Evolutionary conservation across 371 early-diverging fungal species (phyloP), one percentile per base, ranked within the genome.

Genomic region (Entomophthora muscae): DNA sequence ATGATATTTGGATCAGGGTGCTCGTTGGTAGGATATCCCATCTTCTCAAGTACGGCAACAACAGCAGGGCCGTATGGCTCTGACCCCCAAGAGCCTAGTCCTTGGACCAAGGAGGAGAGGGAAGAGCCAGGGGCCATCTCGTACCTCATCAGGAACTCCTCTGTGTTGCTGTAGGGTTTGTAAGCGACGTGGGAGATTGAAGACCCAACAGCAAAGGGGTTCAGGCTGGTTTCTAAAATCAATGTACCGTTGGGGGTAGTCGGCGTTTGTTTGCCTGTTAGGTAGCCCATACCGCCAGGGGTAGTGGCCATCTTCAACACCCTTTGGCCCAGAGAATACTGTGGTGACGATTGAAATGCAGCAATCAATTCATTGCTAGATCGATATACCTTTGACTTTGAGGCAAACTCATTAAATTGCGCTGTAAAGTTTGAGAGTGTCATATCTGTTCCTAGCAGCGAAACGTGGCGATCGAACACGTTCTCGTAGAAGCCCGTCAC

Each of bases 111-210:
- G 3, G 52, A 51, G 1, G 28, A 21, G n/a, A 63, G 54, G 1
- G 54, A 24, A 52, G 27, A 30, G 21, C 63, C 63, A 3, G 63
- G 29, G 7, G 33, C 55, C 5, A 64, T 2, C 51, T 64, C 57
- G 53, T 65, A 74, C 2, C 71, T 63, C 82, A 82, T 82, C 21
- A 82, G 66, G 64, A 80, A 82, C 31, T 82, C 82, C 0, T 72
- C 64, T 0, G 76, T 67, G 30, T 66, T 53, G 13, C 66, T 66
- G 61, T 76, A 78, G 21, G 66, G 63, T 1, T 31, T 24, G 56
- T 70, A 70, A 62, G 76, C 76, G 0, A 78, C 71, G 66, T 82
- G 82, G 3, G 78, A 75, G 12, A 82, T 65, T 0, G 79, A 77
- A n/a, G 80, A 73, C 0, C 81, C 79, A 3, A 69, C 66, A 24